Percentiles rank a stretch among this genome's conserved stretches.
Conservation (phyloP, 176 grass and related monocot genomes). For the Pharus latifolius region DNA sequence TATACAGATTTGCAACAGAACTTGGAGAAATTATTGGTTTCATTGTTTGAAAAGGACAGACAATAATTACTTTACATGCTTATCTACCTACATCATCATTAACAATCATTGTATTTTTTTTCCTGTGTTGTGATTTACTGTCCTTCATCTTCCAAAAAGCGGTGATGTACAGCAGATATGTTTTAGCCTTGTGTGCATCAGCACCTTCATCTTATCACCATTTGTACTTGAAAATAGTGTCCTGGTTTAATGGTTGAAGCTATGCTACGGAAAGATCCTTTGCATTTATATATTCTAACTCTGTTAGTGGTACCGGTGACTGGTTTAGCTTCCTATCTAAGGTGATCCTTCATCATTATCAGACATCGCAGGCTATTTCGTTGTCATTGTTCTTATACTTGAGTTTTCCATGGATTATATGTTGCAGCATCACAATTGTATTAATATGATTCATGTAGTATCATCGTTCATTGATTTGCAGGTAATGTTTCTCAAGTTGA, state of each 20-base stretch:
- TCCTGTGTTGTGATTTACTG: background rate
- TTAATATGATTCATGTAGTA: background rate
- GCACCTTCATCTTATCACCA: background rate
- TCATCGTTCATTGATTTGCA: background rate
- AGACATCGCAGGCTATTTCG: background rate
- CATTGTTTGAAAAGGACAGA: background rate
- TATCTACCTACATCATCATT: background rate
- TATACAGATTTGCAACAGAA: too few relatives aligned
- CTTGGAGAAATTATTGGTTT: background rate
- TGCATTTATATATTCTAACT: background rate
- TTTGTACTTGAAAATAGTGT: background rate
- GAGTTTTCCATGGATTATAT: conserved; percentile 2
- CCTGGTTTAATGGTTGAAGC: background rate
- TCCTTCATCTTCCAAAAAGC: too few relatives aligned
- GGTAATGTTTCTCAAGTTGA: conserved; percentile 13
- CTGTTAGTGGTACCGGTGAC: background rate
- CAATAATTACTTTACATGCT: background rate
- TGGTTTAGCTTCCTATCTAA: background rate
- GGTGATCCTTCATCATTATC: background rate
- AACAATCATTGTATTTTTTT: too few relatives aligned
- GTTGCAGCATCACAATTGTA: background rate
- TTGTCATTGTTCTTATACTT: background rate
- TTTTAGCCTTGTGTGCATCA: too few relatives aligned
- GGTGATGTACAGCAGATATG: too few relatives aligned
- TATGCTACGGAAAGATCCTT: background rate